Evolutionary conservation across 306 rosid genomes (phyloP).

Genomic region (Hippophae gyantsensis): DNA sequence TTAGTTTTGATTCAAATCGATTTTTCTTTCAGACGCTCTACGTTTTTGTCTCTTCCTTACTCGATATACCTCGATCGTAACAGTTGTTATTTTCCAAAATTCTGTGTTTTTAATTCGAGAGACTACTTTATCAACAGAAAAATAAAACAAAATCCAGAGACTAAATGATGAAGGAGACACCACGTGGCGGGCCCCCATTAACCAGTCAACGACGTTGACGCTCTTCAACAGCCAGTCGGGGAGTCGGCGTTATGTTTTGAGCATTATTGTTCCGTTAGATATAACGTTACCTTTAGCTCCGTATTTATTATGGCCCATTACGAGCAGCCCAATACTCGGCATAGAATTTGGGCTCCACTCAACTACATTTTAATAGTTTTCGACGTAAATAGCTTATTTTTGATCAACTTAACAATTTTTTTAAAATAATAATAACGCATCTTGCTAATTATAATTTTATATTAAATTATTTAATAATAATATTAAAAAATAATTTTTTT

Average conservation of each 20-base stretch:
- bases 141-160: not conserved
- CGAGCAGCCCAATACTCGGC: too few relatives aligned
- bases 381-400: too few relatives aligned
- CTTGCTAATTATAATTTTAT: too few relatives aligned
- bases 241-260: constrained; percentile 10
- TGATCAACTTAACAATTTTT: too few relatives aligned
- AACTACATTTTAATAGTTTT: too few relatives aligned
- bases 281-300: too few relatives aligned
- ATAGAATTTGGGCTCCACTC: too few relatives aligned
- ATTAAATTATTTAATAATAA: too few relatives aligned
- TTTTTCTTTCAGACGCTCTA: not conserved
- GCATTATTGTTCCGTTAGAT: not conserved
- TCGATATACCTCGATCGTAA: not conserved
- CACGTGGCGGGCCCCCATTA: constrained; percentile 29
- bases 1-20: constrained; percentile 17
- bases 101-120: not conserved
- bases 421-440: too few relatives aligned
- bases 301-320: too few relatives aligned
- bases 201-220: constrained; percentile 10
- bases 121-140: too few relatives aligned
- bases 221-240: constrained; percentile 17
- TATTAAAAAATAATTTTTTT: too few relatives aligned
- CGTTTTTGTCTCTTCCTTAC: constrained; percentile 1
- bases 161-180: constrained; percentile 7
- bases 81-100: not conserved